These are phyloP conservation scores for Podospora sp. DNA, from an alignment of 495 filamentous ascomycete genomes.

Conservation along the genomic window DNA sequence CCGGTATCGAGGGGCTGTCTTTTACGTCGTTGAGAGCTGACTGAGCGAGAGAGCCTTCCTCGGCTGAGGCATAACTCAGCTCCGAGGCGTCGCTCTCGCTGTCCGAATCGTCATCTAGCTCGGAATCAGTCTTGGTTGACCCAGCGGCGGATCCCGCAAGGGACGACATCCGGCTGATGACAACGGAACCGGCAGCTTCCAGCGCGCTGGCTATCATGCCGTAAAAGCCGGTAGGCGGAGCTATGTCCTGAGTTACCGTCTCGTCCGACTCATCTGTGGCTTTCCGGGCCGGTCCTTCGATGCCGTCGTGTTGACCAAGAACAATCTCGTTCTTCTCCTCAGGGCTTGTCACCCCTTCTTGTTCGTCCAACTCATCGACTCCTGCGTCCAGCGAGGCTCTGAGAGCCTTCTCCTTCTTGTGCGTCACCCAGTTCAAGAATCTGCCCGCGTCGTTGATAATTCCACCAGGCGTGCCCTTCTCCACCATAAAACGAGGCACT, in stretches of 20 bases:
- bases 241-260: background rate
- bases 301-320: background rate
- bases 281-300: slow-evolving; percentile 18
- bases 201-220: slow-evolving; percentile 53
- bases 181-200: slow-evolving; percentile 45
- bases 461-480: slow-evolving; percentile 82
- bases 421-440: slow-evolving; percentile 81
- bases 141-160: slow-evolving; percentile 34
- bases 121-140: slow-evolving; percentile 37
- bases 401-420: slow-evolving; percentile 23
- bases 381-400: background rate
- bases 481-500: slow-evolving; percentile 92
- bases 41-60: slow-evolving; percentile 29
- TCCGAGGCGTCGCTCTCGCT: slow-evolving; percentile 33
- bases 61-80: slow-evolving; percentile 46
- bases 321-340: background rate
- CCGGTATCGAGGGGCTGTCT: slow-evolving; percentile 26
- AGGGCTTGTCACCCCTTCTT: background rate
- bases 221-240: slow-evolving; percentile 51
- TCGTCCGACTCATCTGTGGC: slow-evolving; percentile 14
- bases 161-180: slow-evolving; percentile 40
- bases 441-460: slow-evolving; percentile 81
- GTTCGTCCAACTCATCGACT: background rate
- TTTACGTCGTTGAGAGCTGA: slow-evolving; percentile 33
- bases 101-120: slow-evolving; percentile 15